Evolutionary conservation across 495 filamentous ascomycete species (phyloP), one percentile per base, ranked within the genome.

Genomic region (Podospora sp.): DNA sequence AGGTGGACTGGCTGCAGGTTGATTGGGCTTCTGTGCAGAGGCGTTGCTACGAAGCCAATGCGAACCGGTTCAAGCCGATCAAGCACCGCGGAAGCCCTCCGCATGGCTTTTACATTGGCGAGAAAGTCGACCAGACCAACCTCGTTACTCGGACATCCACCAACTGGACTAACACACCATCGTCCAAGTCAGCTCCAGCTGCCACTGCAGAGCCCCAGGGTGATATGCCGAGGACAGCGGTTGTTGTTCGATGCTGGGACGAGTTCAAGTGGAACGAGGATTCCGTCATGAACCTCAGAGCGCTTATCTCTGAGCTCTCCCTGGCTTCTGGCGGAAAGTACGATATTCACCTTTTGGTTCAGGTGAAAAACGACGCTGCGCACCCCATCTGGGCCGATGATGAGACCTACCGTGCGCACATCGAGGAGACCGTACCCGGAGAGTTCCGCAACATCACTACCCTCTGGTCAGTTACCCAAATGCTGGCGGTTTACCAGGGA

Each of bases 391-490:
- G 87, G 82, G 84, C 87, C 11, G 84, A 90, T 71, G 76, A 81
- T 49, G 79, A 84, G 12, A 78, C 82, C 0, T 91, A 93, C 69
- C 74, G 80, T 65, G 62, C 71, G 40, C 80, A 79, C 18, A 87
- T 99, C 40, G 80, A 86, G 16, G 86, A 90, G 11, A 84, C 89
- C 0, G 84, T 97, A 27, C 95, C 95, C 0, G 83, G 84, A 46
- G 95, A 99, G 70, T 98, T 99, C 79, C 87, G 84, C 21, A 94
- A 92, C 8, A 90, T 99, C 77, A 90, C 89, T 20, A 92, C 90
- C 0, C 86, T 99, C 3, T 99, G 95, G 95, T 91, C 92, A 12
- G 92, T 96, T 76, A 85, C 87, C 8, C 93, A 97, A 78, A 97
- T 97, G 94, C 78, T 86, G 29, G 85, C 93, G 27, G 82, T 96